Base-by-base conservation (phyloP, 306 rosid species). In the Cicer yamashitae region DNA sequence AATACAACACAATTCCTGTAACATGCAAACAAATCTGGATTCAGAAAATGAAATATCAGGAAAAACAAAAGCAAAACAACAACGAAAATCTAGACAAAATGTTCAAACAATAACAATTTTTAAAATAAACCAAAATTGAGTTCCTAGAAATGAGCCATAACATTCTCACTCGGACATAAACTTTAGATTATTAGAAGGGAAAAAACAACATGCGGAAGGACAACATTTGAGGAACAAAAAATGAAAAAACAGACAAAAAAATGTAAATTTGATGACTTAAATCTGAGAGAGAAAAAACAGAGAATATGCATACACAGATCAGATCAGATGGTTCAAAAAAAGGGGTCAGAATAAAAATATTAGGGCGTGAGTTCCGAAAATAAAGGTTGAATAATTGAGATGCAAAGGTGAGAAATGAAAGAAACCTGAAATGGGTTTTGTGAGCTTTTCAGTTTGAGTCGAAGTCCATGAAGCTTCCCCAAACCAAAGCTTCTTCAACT, bases 21-120 rank as follows among this genome's bases (percentile, higher is more conserved):
- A 79, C 86, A 86, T 78, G 84, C 85, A 87, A 82, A 43, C n/a
- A n/a, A 68, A 71, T 51, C 64, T 54, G 3, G 69, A 57, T 66
- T 80, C 52, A 87, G 34, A 22, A 3, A 67, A 2, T 14, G 43
- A 40, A 39, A 9, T 12, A 1, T 34, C 11, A 25, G 9, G 6
- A 43, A 7, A 41, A 15, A 48, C 67, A 56, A 18, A 65, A 41
- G 0, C 8, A 7, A 7, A n/a, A 1, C 9, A 65, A 51, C 47
- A 20, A 9, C 47, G 30, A 25, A 66, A 80, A 71, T 6, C 1
- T 10, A 74, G 5, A 12, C 40, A 59, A 66, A 6, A 61, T 43
- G 54, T 30, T 18, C 22, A 15, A 8, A 40, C 1, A 8, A 41
- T 20, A 47, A 66, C 4, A 8, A 20, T 5, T 20, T 8, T 25